Evolutionary conservation across 2,329 filamentous ascomycete genomes (phyloP), one percentile per base, ranked within the genome.

Genomic region (Rachicladosporium sp.): DNA sequence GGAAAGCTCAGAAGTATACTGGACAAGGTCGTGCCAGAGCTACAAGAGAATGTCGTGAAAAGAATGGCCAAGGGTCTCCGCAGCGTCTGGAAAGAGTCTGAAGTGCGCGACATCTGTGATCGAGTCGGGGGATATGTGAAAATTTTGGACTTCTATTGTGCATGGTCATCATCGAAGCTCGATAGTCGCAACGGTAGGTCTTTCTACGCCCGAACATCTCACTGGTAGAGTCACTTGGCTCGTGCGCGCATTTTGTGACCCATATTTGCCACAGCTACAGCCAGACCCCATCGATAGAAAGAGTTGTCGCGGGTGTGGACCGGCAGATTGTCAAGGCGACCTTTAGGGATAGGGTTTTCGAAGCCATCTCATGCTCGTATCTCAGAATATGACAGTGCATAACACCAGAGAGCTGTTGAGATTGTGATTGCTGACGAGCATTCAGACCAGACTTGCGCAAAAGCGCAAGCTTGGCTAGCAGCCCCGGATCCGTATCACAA

Each of bases 381-480:
- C n/a, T n/a, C n/a, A n/a, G n/a, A n/a, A n/a, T n/a, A n/a, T n/a
- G n/a, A n/a, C n/a, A n/a, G n/a, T n/a, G n/a, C n/a, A n/a, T n/a
- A n/a, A n/a, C n/a, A n/a, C n/a, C n/a, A n/a, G n/a, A n/a, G n/a
- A n/a, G n/a, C n/a, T n/a, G n/a, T n/a, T n/a, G n/a, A n/a, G n/a
- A n/a, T n/a, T n/a, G n/a, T n/a, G n/a, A n/a, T n/a, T n/a, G 12
- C 32, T 34, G 19, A 34, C 12, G 40, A 40, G 7, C 31, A 4
- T 35, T 3, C 23, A 49, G 47, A 46, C 30, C 30, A 23, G 12
- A 45, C 38, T 29, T 40, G 47, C 12, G 19, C 6, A 4, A 43
- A 47, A 33, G 50, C 55, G 15, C 37, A 43, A 19, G 19, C 37
- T 7, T 50, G 48, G 48, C 40, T 49, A 6, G 39, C 47, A 15